Percentiles rank a stretch among this genome's conserved stretches.
These are phyloP conservation scores for Solanum hybrid DNA, from an alignment of 305 asterid species.

Conservation along the genomic window DNA sequence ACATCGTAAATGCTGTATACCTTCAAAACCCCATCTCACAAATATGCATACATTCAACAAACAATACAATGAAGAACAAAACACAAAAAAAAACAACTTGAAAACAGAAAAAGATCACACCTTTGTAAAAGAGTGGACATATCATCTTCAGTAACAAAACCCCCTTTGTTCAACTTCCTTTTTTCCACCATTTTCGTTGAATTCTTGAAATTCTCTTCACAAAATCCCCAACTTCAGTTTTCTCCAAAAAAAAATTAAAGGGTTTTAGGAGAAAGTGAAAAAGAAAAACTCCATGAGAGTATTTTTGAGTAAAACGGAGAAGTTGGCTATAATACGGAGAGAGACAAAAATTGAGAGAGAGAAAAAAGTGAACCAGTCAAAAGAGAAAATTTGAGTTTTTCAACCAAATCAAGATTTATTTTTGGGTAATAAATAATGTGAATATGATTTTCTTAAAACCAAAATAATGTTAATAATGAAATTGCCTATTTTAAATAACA, in stretches of 20 bases:
- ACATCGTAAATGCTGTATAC: constrained; percentile 50
- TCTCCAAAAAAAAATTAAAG: not conserved
- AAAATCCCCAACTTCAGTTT: not conserved
- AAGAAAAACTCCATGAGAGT: not conserved
- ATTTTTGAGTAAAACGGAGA: not conserved
- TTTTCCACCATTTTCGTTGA: constrained; percentile 35
- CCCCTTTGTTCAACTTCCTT: constrained; percentile 42
- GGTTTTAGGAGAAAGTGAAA: not conserved
- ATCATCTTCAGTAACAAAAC: constrained; percentile 48
- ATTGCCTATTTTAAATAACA: not conserved
- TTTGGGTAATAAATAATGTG: not conserved
- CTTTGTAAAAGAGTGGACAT: constrained; percentile 36
- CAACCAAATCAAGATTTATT: not conserved
- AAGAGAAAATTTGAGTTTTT: not conserved
- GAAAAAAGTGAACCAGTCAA: not conserved
- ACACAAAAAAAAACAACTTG: not conserved
- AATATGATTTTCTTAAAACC: not conserved
- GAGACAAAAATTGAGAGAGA: not conserved
- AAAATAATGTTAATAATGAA: not conserved
- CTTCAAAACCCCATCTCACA: constrained; percentile 19
- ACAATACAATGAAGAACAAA: not conserved
- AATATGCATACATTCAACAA: not conserved
- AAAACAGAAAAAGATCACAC: constrained; percentile 8
- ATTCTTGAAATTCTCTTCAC: not conserved
- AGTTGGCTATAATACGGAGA: not conserved